Base-by-base conservation (phyloP, 192 early-diverging fungal genomes). In the Cladochytrium replicatum region DNA sequence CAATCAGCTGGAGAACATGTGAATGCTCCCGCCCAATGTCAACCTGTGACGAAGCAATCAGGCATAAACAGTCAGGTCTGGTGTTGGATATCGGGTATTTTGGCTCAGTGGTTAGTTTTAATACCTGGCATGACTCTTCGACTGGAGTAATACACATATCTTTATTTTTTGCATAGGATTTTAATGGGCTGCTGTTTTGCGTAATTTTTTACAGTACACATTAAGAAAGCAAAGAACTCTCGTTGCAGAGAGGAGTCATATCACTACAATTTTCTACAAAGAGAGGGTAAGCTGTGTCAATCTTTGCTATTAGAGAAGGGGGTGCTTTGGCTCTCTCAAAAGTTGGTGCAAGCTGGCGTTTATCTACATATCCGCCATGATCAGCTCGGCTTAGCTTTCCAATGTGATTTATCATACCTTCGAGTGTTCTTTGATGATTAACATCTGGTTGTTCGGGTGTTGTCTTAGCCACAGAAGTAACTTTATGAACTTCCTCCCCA, bases 361-460 rank as follows among this genome's bases (percentile, higher is more conserved):
- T 19, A 61, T 48, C 60, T 58, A 29, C 27, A 21, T 11, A 41
- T 21, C n/a, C n/a, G n/a, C n/a, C 4, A 21, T 30, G 23, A 46
- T 43, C 11, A 21, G 40, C 7, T 29, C 0, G 32, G 4, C 19
- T 19, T n/a, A n/a, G n/a, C n/a, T 43, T 62, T 29, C 52, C 63
- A 23, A 15, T n/a, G n/a, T n/a, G n/a, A n/a, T n/a, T n/a, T n/a
- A n/a, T n/a, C n/a, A 54, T 3, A 44, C 24, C 22, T 52, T 61
- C 5, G 50, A 44, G n/a, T 39, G 28, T 32, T 50, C 41, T 19
- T 27, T 46, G 21, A 50, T 39, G 8, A 43, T 44, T 54, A 13
- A 68, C 34, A 29, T 61, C 62, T 19, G 44, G 43, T 22, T 60
- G n/a, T n/a, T n/a, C n/a, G n/a, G n/a, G n/a, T n/a, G n/a, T n/a